Base-by-base conservation (phyloP, 208 protist species). In the Leishmania aethiopica region DNA sequence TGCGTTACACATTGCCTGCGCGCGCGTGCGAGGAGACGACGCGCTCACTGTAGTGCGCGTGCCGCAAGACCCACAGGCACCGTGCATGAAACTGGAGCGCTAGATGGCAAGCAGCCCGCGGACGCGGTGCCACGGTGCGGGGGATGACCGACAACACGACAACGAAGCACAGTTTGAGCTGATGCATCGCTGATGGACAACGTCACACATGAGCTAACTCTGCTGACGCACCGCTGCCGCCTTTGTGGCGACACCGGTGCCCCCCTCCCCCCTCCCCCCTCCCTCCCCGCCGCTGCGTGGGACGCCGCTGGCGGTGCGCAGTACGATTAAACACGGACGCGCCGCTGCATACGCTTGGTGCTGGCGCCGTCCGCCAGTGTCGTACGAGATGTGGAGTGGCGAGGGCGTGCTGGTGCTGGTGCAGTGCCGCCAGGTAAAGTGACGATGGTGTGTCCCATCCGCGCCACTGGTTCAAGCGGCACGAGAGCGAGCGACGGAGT, bases 321-420 rank as follows among this genome's bases (percentile, higher is more conserved):
- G 77, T 80, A 73, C 77, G 77, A 74, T 80, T 81, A 81, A 81
- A 81, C 78, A 81, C 78, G 78, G 78, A 81, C 78, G 78, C 78
- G 78, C 78, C 67, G 64, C 53, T 69, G 78, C 78, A 57, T 81
- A 81, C 37, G 37, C 78, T 81, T 59, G 64, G 78, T 81, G 78
- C 78, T 71, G 42, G 78, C 78, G 78, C 67, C 60, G 78, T 81
- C 78, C 78, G 78, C 78, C 78, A 81, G 78, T 81, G 78, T 81
- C 78, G 78, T 75, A 81, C 78, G 78, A 81, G 78, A 81, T 42
- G 49, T 5, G 49, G 47, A 55, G 59, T 1, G 6, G 49, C 28
- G 77, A 37, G 32, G 60, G 60, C 60, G 60, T 66, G 60, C 60
- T 15, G 60, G 45, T 5, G 77, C 77, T 32, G 77, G 45, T 53